Conservation (phyloP, 106 monocot species). For the Dendrobium chrysotoxum region DNA sequence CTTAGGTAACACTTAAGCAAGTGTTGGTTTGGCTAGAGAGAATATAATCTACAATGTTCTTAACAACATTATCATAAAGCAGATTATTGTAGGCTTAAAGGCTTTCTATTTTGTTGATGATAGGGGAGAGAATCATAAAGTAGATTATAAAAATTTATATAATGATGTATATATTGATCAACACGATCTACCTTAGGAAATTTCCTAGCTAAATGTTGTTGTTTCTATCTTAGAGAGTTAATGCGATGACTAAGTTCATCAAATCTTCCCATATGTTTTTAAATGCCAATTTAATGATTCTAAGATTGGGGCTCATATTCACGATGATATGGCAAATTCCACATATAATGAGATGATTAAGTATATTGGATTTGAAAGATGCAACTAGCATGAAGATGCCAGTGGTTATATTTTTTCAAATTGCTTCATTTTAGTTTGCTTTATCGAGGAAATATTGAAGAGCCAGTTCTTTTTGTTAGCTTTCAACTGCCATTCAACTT, state of each 20-base stretch:
- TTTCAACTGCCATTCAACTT: neutral
- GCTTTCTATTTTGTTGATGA: neutral
- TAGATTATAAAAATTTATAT: neutral
- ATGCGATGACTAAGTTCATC: neutral
- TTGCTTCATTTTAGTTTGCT: neutral
- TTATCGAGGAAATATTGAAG: neutral
- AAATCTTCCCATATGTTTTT: neutral
- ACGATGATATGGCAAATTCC: neutral
- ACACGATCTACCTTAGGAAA: neutral
- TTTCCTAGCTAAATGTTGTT: neutral
- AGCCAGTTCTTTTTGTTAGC: neutral
- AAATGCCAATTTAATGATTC: neutral
- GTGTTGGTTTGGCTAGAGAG: neutral
- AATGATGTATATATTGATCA: neutral
- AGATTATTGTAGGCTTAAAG: neutral
- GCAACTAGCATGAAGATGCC: neutral
- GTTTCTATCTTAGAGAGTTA: neutral
- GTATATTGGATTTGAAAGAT: neutral
- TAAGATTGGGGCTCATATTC: neutral
- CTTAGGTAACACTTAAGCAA: neutral
- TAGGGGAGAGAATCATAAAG: neutral
- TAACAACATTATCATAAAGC: neutral
- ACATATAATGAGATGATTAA: neutral
- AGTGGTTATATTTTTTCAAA: neutral
- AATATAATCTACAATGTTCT: neutral